Evolutionary conservation across 495 filamentous ascomycete species (phyloP).

Genomic region (Hypoxylon lienhwacheense): DNA sequence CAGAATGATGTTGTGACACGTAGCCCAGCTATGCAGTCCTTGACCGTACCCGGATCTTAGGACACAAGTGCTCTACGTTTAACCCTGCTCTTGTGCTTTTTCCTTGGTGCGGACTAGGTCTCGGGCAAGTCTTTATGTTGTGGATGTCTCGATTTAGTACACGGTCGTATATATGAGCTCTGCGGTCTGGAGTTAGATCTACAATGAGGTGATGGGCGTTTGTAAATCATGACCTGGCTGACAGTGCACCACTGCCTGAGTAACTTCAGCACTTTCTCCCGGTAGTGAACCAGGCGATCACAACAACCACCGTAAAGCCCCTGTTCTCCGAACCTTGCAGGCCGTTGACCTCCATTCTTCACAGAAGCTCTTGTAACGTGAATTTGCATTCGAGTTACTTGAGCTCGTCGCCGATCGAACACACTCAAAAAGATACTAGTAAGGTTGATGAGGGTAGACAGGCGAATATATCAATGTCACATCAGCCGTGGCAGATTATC

Average conservation of each 20-base stretch:
- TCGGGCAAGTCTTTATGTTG: conserved; percentile 5
- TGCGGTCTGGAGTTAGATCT: conserved; percentile 38
- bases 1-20: not conserved
- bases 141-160: conserved; percentile 19
- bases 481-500: no score
- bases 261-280: conserved; percentile 45
- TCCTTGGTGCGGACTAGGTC: conserved; percentile 3
- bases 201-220: conserved; percentile 45
- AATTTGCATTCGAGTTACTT: no score
- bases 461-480: no score
- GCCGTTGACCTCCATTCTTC: no score
- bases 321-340: conserved; percentile 32
- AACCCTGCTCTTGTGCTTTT: not conserved
- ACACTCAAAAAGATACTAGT: no score
- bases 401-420: no score
- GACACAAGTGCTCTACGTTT: not conserved
- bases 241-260: conserved; percentile 52
- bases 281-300: conserved; percentile 41
- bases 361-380: no score
- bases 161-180: no score
- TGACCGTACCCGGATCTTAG: conserved; percentile 2
- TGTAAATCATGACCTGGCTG: conserved; percentile 42
- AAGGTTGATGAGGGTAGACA: no score
- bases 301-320: conserved; percentile 35
- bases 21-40: conserved; percentile 5